A percentile compares a stretch with the other conserved stretches of the same genome.
phyloP scores from a whole-genome alignment of 2,329 filamentous ascomycete species.

The Paecilomyces variotii region DNA sequence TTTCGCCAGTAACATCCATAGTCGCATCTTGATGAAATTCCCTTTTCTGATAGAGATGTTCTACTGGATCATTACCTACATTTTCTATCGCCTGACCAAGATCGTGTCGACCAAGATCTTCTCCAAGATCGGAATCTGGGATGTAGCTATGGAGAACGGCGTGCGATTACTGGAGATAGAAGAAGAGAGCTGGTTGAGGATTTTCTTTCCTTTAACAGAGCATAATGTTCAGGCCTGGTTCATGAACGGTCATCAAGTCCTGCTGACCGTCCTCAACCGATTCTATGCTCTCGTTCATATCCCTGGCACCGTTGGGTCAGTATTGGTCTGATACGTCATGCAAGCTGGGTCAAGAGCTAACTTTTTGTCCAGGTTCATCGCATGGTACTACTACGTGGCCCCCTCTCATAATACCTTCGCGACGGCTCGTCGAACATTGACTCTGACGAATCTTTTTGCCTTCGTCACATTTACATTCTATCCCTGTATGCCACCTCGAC shows the following conservation, averaged over 20 bases:
- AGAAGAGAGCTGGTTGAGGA: constrained; percentile 30
- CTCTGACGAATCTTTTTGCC: constrained; percentile 53
- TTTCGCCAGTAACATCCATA: constrained; percentile 55
- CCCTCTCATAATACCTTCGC: constrained; percentile 46
- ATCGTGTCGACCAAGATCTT: constrained; percentile 45
- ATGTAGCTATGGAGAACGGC: constrained; percentile 39
- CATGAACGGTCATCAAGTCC: constrained; percentile 31
- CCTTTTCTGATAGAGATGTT: constrained; percentile 67
- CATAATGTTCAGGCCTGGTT: constrained; percentile 40
- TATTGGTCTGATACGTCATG: constrained; percentile 10
- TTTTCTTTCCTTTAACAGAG: constrained; percentile 34
- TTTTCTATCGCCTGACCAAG: constrained; percentile 55
- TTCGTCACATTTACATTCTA: constrained; percentile 56
- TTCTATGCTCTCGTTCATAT: constrained; percentile 46
- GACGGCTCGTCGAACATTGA: constrained; percentile 51
- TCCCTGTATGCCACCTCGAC: constrained; percentile 57
- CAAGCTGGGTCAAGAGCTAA: not conserved
- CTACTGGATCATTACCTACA: constrained; percentile 61
- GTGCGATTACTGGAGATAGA: constrained; percentile 39
- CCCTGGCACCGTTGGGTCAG: constrained; percentile 43
- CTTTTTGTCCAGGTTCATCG: constrained; percentile 30
- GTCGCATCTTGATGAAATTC: constrained; percentile 57
- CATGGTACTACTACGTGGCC: constrained; percentile 36
- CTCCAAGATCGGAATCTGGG: constrained; percentile 41
- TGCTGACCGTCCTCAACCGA: constrained; percentile 42